phyloP scores from a whole-genome alignment of 805 yeast species.

The Zygosaccharomyces lentus region DNA sequence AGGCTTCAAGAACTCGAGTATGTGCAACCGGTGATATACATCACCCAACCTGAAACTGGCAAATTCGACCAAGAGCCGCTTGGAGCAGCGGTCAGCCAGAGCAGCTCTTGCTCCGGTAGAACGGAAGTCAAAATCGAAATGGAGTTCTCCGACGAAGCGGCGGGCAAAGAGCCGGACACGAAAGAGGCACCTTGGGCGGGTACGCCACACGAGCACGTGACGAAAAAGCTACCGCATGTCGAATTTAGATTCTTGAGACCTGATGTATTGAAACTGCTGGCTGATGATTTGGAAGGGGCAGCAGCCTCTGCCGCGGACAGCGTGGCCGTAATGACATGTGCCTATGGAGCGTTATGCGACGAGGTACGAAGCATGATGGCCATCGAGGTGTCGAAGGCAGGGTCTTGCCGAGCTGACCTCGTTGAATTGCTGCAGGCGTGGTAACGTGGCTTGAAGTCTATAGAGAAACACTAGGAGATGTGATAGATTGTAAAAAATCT shows the following conservation, averaged over 20 bases:
- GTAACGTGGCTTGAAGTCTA: constrained; percentile 27
- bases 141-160: neutral
- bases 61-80: constrained; percentile 15
- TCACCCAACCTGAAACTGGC: constrained; percentile 44
- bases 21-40: constrained; percentile 39
- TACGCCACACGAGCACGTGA: constrained; percentile 9
- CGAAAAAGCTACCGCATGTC: constrained; percentile 31
- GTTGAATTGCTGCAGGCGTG: constrained; percentile 57
- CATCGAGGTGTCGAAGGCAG: constrained; percentile 28
- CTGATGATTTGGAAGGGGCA: constrained; percentile 37
- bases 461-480: too few relatives aligned
- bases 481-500: too few relatives aligned
- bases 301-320: constrained; percentile 32
- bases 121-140: neutral
- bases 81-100: neutral
- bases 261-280: constrained; percentile 35
- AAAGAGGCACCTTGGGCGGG: neutral
- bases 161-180: neutral
- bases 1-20: constrained; percentile 10
- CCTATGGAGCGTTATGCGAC: constrained; percentile 51
- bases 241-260: constrained; percentile 46
- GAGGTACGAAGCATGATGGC: constrained; percentile 43
- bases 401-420: constrained; percentile 42
- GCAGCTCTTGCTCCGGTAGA: constrained; percentile 14
- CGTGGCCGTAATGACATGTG: constrained; percentile 50